Conservation (phyloP, 2,329 filamentous ascomycete genomes). For the Onygena corvina region DNA sequence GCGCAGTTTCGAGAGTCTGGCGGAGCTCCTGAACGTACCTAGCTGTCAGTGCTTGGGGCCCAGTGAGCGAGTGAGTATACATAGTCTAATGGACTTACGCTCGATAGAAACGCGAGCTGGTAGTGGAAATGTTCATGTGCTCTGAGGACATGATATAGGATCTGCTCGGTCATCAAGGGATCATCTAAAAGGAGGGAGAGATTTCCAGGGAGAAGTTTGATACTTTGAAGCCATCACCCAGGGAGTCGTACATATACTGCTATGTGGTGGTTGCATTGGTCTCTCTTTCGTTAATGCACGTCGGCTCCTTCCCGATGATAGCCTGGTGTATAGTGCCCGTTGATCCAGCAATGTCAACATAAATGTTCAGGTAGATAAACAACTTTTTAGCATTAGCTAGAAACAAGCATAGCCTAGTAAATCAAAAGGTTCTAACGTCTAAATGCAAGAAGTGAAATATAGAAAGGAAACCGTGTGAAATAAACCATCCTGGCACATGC, state of each 20-base stretch:
- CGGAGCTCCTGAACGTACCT: constrained; percentile 38
- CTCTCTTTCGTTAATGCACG: constrained; percentile 43
- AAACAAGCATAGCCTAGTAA: no score
- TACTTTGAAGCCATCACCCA: background rate
- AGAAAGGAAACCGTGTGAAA: no score
- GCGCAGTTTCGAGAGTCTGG: constrained; percentile 44
- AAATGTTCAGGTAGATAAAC: constrained; percentile 42
- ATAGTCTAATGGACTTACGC: constrained; percentile 30
- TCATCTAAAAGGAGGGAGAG: background rate
- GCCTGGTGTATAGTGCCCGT: constrained; percentile 54
- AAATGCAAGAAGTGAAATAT: no score
- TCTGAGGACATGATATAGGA: constrained; percentile 47
- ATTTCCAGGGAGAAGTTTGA: background rate
- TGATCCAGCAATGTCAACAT: constrained; percentile 46
- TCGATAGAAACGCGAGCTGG: constrained; percentile 48
- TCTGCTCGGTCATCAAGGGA: constrained; percentile 21
- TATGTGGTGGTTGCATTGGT: constrained; percentile 56
- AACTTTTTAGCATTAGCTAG: no score
- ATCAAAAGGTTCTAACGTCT: no score
- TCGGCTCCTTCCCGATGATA: constrained; percentile 40
- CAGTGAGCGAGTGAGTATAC: background rate
- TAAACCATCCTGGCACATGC: no score
- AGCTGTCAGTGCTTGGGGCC: background rate
- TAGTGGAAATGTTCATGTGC: constrained; percentile 45
- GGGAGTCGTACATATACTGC: constrained; percentile 41